Evolutionary conservation across 495 filamentous ascomycete genomes (phyloP).

Genomic region (Hypoxylon fragiforme): DNA sequence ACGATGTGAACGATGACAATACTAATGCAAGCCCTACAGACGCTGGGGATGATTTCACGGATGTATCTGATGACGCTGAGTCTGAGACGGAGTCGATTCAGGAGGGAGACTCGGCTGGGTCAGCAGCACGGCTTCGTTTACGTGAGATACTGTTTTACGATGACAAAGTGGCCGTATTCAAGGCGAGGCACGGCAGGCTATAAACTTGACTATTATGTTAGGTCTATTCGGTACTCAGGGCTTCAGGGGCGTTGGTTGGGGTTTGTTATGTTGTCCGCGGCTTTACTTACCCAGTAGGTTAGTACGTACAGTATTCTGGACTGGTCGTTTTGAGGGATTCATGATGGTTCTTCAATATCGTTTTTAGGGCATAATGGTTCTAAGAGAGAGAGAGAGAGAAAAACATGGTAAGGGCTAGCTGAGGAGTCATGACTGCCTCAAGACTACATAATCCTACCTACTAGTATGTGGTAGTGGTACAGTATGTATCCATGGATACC

Average conservation of each 20-base stretch:
- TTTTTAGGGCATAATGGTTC: no score
- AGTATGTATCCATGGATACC: no score
- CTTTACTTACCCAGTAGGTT: conserved; percentile 9
- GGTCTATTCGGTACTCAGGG: no score
- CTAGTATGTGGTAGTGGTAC: no score
- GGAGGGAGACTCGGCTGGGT: conserved; percentile 46
- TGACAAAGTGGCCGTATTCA: conserved; percentile 84
- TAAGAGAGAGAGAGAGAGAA: no score
- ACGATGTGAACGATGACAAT: conserved; percentile 47
- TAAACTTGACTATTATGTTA: conserved; percentile 41
- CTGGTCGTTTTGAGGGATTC: no score
- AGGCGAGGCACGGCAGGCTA: conserved; percentile 72
- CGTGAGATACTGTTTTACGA: conserved; percentile 90
- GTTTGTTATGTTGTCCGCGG: conserved; percentile 16
- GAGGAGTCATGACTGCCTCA: no score
- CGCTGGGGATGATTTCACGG: conserved; percentile 44
- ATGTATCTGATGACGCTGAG: conserved; percentile 58
- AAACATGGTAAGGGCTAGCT: no score
- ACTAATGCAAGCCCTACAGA: conserved; percentile 49
- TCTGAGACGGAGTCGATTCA: conserved; percentile 60
- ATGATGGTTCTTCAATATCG: no score
- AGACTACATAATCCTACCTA: no score
- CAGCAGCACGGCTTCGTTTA: conserved; percentile 63
- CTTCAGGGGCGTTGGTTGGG: no score
- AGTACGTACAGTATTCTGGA: no score